Evolutionary conservation across 2,329 filamentous ascomycete species (phyloP).

Genomic region (Lasiodiplodia theobromae): DNA sequence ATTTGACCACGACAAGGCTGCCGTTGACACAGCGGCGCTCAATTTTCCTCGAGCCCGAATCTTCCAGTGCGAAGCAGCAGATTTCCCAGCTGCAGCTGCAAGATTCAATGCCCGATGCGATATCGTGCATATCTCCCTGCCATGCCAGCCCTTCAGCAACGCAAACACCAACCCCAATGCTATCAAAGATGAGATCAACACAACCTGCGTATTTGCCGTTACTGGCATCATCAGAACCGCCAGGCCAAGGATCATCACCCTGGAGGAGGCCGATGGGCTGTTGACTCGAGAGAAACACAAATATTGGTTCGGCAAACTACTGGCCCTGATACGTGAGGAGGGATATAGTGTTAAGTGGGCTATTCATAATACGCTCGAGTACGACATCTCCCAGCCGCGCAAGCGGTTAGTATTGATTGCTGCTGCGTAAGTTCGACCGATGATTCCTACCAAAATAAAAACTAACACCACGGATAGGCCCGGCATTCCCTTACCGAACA

Average conservation of each 20-base stretch:
- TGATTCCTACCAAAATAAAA: no score
- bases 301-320: constrained; percentile 15
- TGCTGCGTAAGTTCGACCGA: not conserved
- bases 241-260: constrained; percentile 72
- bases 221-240: constrained; percentile 63
- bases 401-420: constrained; percentile 17
- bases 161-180: constrained; percentile 65
- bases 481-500: not conserved
- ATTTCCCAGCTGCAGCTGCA: constrained; percentile 49
- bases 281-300: constrained; percentile 49
- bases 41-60: constrained; percentile 61
- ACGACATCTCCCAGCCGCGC: constrained; percentile 14
- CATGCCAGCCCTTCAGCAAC: constrained; percentile 78
- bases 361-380: not conserved
- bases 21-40: constrained; percentile 69
- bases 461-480: not conserved
- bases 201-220: constrained; percentile 59
- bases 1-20: constrained; percentile 67
- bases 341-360: no score
- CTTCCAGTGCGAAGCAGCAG: constrained; percentile 36
- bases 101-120: constrained; percentile 61
- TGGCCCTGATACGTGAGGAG: no score
- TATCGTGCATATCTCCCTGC: constrained; percentile 76
- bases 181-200: constrained; percentile 70
- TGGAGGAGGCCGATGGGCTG: constrained; percentile 81